Evolutionary conservation across 2,329 filamentous ascomycete genomes (phyloP).

Genomic region (Talaromyces sp.): DNA sequence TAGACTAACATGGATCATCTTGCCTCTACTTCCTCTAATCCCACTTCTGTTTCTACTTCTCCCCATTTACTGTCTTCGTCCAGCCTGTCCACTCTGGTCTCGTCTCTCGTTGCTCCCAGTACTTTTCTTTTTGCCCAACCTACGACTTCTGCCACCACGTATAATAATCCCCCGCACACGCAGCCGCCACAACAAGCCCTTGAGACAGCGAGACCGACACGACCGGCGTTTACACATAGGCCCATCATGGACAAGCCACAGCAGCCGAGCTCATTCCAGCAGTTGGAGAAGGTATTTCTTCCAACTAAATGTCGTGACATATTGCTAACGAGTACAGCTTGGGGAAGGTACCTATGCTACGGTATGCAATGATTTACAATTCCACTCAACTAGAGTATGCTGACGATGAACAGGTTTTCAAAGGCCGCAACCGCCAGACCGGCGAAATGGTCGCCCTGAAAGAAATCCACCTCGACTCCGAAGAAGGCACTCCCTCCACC

Average conservation of each 20-base stretch:
- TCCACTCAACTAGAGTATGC: too few species aligned
- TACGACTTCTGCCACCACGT: conserved; percentile 21
- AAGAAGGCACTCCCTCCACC: conserved; percentile 95
- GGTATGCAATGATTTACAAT: conserved; percentile 54
- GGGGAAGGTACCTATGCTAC: conserved; percentile 99
- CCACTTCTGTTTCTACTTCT: neutral
- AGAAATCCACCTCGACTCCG: conserved; percentile 97
- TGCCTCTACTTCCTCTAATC: neutral
- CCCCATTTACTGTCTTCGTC: conserved; percentile 22
- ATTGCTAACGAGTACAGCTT: conserved; percentile 55
- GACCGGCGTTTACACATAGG: conserved; percentile 16
- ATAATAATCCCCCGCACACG: conserved; percentile 21
- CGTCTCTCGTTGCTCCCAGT: conserved; percentile 37
- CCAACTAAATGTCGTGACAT: conserved; percentile 11
- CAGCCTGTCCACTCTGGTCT: conserved; percentile 27
- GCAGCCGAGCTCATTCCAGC: conserved; percentile 96
- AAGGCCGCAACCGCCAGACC: conserved; percentile 94
- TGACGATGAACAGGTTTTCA: conserved; percentile 73
- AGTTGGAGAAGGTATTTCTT: conserved; percentile 73
- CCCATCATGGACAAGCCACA: conserved; percentile 79
- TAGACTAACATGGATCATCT: conserved; percentile 3
- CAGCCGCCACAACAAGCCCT: conserved; percentile 6
- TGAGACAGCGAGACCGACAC: conserved; percentile 4
- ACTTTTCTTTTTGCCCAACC: conserved; percentile 37
- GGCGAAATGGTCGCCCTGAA: conserved; percentile 96